phyloP scores from a whole-genome alignment of 192 early-diverging fungal genomes.

The Endogone sp. region DNA sequence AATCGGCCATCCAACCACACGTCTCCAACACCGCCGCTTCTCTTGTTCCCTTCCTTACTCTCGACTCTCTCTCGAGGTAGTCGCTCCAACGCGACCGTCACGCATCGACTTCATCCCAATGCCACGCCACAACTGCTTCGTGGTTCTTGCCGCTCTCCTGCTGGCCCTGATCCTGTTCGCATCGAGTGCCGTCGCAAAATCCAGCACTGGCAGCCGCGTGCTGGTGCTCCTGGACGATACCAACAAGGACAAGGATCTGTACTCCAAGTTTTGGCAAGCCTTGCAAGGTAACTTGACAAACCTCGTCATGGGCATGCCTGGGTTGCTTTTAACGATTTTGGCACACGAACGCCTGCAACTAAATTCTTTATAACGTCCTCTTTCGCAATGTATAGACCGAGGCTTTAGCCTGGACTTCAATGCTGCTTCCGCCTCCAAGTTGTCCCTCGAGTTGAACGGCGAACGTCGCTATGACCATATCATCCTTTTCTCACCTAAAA shows the following conservation, averaged over 20 bases:
- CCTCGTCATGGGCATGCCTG: neutral
- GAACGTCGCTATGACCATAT: conserved; percentile 77
- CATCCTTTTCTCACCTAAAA: conserved; percentile 73
- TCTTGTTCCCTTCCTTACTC: neutral
- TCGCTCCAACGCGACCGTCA: neutral
- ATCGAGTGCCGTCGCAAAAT: conserved; percentile 36
- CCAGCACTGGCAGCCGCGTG: conserved; percentile 59
- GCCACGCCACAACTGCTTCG: neutral
- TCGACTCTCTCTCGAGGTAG: neutral
- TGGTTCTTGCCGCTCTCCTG: neutral
- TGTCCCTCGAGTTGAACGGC: conserved; percentile 54
- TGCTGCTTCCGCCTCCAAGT: conserved; percentile 45
- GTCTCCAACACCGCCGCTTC: neutral
- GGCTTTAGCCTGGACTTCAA: conserved; percentile 56
- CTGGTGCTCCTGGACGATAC: conserved; percentile 65
- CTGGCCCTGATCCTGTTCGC: neutral
- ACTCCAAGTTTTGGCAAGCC: conserved; percentile 53
- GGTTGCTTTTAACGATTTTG: too few relatives aligned
- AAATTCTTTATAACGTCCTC: too few relatives aligned
- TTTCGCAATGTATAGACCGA: too few relatives aligned
- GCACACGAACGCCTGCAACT: too few relatives aligned
- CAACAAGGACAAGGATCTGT: conserved; percentile 33
- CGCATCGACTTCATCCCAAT: neutral
- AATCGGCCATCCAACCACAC: neutral
- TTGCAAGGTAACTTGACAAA: conserved; percentile 39